A percentile compares a stretch with the other conserved stretches of the same genome.
phyloP scores from a whole-genome alignment of 225 moss, liverwort and hornwort genomes.

The Takakia lepidozioides region DNA sequence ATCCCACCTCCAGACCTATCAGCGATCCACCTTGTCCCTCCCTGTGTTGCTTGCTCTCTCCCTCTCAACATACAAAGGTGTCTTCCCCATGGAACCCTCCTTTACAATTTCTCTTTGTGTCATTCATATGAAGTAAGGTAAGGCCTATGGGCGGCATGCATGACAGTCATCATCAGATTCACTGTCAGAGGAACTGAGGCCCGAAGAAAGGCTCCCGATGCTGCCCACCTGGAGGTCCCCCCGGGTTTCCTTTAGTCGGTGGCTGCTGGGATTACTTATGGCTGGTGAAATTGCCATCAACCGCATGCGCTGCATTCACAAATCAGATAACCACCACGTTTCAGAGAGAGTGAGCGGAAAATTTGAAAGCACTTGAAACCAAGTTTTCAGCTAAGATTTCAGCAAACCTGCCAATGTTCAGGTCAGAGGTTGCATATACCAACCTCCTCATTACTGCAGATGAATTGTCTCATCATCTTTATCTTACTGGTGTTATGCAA shows the following conservation, averaged over 20 bases:
- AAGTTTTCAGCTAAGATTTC: constrained; percentile 1
- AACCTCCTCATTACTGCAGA: no score
- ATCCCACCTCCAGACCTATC: no score
- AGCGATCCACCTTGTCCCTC: no score
- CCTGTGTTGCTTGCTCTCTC: no score
- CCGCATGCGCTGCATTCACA: constrained; percentile 64
- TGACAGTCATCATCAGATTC: constrained; percentile 87
- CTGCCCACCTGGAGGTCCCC: constrained; percentile 69
- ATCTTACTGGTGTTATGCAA: no score
- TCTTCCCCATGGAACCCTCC: no score
- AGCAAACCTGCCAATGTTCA: no score
- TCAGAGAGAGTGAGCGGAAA: background rate
- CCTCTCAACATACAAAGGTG: no score
- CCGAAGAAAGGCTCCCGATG: constrained; percentile 90
- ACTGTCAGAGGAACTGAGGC: constrained; percentile 86
- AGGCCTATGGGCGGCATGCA: constrained; percentile 28
- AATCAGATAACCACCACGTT: background rate
- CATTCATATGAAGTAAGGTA: constrained; percentile 12
- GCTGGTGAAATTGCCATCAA: constrained; percentile 54
- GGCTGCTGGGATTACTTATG: constrained; percentile 53
- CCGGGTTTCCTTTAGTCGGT: constrained; percentile 44
- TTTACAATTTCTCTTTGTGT: constrained; percentile 9
- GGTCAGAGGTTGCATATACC: no score
- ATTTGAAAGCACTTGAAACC: background rate
- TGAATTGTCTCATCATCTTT: no score